phyloP scores from a whole-genome alignment of 164 flowering plant species.

The Magnolia changhungtana region DNA sequence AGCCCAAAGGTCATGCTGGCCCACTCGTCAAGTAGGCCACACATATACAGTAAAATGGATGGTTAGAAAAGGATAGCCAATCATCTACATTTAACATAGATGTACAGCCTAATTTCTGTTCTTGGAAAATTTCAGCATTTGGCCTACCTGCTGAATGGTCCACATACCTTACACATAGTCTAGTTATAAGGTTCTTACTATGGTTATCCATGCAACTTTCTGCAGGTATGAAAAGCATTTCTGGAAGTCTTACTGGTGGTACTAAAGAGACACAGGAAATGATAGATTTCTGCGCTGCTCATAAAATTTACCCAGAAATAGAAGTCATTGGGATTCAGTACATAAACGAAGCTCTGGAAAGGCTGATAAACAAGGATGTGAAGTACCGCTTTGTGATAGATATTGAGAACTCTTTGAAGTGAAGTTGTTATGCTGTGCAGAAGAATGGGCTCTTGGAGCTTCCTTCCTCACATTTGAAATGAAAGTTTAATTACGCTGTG shows the following conservation, averaged over 20 bases:
- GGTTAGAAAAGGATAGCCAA: too few relatives aligned
- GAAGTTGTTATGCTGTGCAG: constrained; percentile 14
- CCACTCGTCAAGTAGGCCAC: background rate
- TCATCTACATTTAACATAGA: too few relatives aligned
- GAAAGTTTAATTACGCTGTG: too few relatives aligned
- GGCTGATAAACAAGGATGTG: constrained; percentile 70
- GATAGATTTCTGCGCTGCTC: constrained; percentile 78
- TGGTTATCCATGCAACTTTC: background rate
- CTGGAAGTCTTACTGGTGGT: constrained; percentile 76
- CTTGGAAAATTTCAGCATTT: too few relatives aligned
- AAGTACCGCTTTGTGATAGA: constrained; percentile 89
- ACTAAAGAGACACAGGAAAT: constrained; percentile 77
- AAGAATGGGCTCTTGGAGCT: background rate
- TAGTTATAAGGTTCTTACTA: background rate
- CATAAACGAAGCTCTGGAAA: constrained; percentile 79
- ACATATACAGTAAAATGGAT: too few relatives aligned
- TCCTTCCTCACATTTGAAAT: too few relatives aligned
- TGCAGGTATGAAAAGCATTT: constrained; percentile 58
- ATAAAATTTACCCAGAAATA: constrained; percentile 63
- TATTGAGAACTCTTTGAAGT: constrained; percentile 65
- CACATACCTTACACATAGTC: too few relatives aligned
- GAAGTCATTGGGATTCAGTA: constrained; percentile 74
- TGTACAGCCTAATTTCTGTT: too few relatives aligned
- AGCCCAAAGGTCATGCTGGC: background rate
- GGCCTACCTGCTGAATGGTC: too few relatives aligned